Evolutionary conservation across 2,329 filamentous ascomycete genomes (phyloP).

Genomic region (Corniculantispora saksenae): DNA sequence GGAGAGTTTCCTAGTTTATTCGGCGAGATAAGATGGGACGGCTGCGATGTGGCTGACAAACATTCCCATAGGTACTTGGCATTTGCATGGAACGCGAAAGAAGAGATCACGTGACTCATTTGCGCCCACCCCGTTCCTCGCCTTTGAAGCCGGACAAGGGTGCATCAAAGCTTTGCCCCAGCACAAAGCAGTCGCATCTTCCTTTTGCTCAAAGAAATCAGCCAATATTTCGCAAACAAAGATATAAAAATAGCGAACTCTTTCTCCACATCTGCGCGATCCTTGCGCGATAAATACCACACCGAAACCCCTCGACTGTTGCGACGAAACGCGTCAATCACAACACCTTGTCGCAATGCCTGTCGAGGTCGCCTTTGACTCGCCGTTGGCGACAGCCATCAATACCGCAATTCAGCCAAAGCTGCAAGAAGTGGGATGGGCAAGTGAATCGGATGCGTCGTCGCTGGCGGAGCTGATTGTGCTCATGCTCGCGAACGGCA

Average conservation of each 20-base stretch:
- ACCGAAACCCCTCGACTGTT: conserved; percentile 30
- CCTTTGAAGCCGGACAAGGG: background rate
- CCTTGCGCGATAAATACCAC: conserved; percentile 65
- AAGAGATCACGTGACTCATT: background rate
- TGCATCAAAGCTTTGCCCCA: conserved; percentile 15
- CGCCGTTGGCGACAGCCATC: conserved; percentile 82
- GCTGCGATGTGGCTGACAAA: conserved; percentile 10
- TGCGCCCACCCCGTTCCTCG: conserved; percentile 1
- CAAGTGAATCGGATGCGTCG: conserved; percentile 73
- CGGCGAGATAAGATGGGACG: background rate
- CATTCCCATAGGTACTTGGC: too few species aligned
- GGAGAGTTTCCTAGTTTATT: background rate
- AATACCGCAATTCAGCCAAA: conserved; percentile 85
- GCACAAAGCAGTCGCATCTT: conserved; percentile 5
- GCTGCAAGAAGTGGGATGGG: conserved; percentile 91
- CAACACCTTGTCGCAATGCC: conserved; percentile 58
- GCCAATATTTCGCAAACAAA: conserved; percentile 63
- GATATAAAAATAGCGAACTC: background rate
- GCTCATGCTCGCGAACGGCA: conserved; percentile 94
- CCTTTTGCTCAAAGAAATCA: background rate
- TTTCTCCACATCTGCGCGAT: conserved; percentile 30
- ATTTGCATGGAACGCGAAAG: conserved; percentile 3
- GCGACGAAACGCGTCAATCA: conserved; percentile 11
- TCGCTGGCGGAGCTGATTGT: conserved; percentile 95
- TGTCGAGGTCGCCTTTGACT: conserved; percentile 73